Percentiles rank a stretch among this genome's conserved stretches.
Evolutionary conservation across 306 rosid genomes (phyloP).

Genomic region (Medicago arabica): DNA sequence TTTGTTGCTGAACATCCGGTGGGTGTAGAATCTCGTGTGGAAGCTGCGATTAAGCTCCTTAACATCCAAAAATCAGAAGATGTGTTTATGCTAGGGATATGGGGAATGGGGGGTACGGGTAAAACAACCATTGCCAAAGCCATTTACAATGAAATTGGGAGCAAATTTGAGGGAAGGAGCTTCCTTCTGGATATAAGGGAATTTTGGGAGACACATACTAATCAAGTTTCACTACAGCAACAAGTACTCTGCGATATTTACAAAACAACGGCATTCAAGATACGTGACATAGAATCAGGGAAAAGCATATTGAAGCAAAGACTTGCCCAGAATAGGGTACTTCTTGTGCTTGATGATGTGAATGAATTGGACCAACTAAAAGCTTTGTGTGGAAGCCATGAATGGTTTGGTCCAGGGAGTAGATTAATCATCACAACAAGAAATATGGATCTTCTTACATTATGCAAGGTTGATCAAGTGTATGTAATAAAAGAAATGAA

Average conservation of each 20-base stretch:
- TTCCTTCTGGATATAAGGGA: not conserved
- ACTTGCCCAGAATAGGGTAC: not conserved
- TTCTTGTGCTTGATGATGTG: constrained; percentile 9
- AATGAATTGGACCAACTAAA: not conserved
- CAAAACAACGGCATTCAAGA: not conserved
- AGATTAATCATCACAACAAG: not conserved
- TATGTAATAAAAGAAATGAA: not conserved
- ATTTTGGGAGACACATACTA: not conserved
- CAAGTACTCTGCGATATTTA: constrained; percentile 9
- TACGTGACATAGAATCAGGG: not conserved
- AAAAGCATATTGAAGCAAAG: constrained; percentile 9
- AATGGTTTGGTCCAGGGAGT: constrained; percentile 4
- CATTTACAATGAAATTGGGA: constrained; percentile 1
- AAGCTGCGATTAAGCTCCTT: not conserved
- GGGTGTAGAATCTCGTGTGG: constrained; percentile 14
- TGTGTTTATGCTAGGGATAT: constrained; percentile 1
- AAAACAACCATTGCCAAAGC: constrained; percentile 19
- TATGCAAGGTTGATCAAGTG: not conserved
- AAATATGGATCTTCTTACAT: not conserved
- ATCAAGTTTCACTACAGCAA: not conserved
- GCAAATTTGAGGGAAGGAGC: constrained; percentile 13
- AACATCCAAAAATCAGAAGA: not conserved
- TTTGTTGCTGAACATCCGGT: constrained; percentile 15
- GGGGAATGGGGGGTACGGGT: constrained; percentile 17
- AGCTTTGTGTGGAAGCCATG: constrained; percentile 11